phyloP scores from a whole-genome alignment of 345 rosid genomes.

The Bretschneidera sinensis region DNA sequence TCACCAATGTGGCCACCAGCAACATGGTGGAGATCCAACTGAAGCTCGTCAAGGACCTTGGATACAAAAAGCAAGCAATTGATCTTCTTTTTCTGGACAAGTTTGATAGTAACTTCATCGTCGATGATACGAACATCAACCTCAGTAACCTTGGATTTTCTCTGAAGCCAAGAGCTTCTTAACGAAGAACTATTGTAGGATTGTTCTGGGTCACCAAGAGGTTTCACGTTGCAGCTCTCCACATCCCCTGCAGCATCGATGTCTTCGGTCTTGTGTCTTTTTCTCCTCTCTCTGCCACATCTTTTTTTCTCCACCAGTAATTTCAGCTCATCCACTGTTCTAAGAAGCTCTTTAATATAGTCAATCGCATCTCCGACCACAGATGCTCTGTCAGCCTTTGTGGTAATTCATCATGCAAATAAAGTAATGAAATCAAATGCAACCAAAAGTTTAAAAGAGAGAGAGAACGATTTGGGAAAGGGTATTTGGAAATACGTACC shows the following conservation, averaged over 20 bases:
- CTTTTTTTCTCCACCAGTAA: constrained; percentile 65
- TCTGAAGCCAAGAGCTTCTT: constrained; percentile 82
- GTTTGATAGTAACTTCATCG: constrained; percentile 70
- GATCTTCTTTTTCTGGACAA: constrained; percentile 66
- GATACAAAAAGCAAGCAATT: constrained; percentile 62
- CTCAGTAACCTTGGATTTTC: constrained; percentile 69
- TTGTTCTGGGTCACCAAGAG: constrained; percentile 34
- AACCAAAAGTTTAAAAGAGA: not conserved
- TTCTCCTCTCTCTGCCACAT: constrained; percentile 39
- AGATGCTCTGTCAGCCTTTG: constrained; percentile 64
- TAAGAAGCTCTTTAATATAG: constrained; percentile 64
- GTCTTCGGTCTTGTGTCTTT: constrained; percentile 39
- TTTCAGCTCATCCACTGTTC: constrained; percentile 54
- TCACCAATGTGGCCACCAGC: constrained; percentile 83
- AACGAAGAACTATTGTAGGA: constrained; percentile 35
- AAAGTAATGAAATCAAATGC: not conserved
- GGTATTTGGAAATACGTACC: constrained; percentile 35
- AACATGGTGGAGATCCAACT: constrained; percentile 68
- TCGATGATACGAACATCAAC: constrained; percentile 74
- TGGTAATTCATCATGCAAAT: too few relatives aligned
- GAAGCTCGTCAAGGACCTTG: constrained; percentile 67
- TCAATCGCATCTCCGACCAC: constrained; percentile 69
- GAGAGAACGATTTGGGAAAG: not conserved
- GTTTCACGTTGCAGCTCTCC: constrained; percentile 33
- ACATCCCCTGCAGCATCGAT: constrained; percentile 31